Percentiles rank a stretch among this genome's conserved stretches.
phyloP scores from a whole-genome alignment of 345 rosid genomes.

The Hibiscus tridactylites region DNA sequence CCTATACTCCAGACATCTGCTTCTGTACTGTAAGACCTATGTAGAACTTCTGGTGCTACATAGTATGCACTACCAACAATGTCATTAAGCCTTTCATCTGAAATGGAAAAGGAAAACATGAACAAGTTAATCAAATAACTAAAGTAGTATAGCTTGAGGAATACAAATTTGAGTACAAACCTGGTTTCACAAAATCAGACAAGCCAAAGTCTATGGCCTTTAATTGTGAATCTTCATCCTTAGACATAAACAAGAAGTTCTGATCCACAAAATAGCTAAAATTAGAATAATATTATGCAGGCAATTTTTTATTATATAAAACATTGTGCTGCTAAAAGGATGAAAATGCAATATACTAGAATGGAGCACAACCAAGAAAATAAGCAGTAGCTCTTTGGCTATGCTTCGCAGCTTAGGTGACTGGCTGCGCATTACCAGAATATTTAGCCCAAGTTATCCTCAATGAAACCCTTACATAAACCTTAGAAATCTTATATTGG shows the following conservation, averaged over 20 bases:
- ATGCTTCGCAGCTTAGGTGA: not conserved
- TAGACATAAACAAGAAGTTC: conserved; percentile 81
- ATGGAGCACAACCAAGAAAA: not conserved
- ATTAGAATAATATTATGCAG: conserved; percentile 7
- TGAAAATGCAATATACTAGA: not conserved
- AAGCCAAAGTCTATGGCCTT: conserved; percentile 98
- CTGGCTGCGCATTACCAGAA: not conserved
- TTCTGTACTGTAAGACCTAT: conserved; percentile 80
- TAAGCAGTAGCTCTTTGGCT: not conserved
- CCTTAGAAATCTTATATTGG: not conserved
- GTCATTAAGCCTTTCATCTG: conserved; percentile 95
- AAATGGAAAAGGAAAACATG: conserved; percentile 8
- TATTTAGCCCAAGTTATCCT: not conserved
- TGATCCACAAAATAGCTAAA: conserved; percentile 31
- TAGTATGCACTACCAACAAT: conserved; percentile 96
- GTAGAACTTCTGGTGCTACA: conserved; percentile 97
- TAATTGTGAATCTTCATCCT: conserved; percentile 71
- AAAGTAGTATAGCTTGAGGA: not conserved
- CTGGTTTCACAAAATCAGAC: conserved; percentile 94
- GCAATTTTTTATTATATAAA: not conserved
- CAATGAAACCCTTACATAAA: not conserved
- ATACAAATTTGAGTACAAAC: conserved; percentile 22
- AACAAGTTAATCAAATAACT: not conserved
- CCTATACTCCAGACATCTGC: conserved; percentile 99
- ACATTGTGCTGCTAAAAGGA: not conserved